Conservation (phyloP, 2,329 filamentous ascomycete genomes). For the Claviceps cyperi region DNA sequence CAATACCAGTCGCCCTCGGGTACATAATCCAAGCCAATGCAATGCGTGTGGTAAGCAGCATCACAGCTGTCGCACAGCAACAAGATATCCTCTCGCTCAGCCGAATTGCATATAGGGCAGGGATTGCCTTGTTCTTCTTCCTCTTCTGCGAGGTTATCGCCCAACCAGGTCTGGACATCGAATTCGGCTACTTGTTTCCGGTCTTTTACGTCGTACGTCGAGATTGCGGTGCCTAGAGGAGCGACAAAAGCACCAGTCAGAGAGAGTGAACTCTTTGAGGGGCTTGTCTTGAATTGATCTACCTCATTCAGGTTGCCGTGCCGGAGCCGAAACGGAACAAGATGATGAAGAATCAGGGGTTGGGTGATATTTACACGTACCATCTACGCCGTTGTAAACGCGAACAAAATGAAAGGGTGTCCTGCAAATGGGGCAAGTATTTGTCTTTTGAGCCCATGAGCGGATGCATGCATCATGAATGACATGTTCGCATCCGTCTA, state of each 20-base stretch:
- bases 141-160: slow-evolving; percentile 53
- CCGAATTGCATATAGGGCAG: slow-evolving; percentile 71
- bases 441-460: slow-evolving; percentile 91
- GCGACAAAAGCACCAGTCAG: not conserved
- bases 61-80: slow-evolving; percentile 88
- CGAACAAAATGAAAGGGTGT: slow-evolving; percentile 82
- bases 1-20: slow-evolving; percentile 81
- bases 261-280: not conserved
- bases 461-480: slow-evolving; percentile 86
- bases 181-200: slow-evolving; percentile 85
- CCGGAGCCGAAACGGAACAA: not conserved
- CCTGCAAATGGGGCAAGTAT: slow-evolving; percentile 95
- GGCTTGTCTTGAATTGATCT: not conserved
- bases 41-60: slow-evolving; percentile 81
- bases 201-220: slow-evolving; percentile 55
- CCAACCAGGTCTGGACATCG: slow-evolving; percentile 58
- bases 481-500: slow-evolving; percentile 73
- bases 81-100: slow-evolving; percentile 70
- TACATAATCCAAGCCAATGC: slow-evolving; percentile 65
- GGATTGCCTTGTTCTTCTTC: slow-evolving; percentile 54
- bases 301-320: not conserved
- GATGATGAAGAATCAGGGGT: slow-evolving; percentile 4
- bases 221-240: slow-evolving; percentile 36
- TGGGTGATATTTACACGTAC: slow-evolving; percentile 35
- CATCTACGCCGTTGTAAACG: slow-evolving; percentile 65